Base-by-base conservation (phyloP, 2,329 filamentous ascomycete species). In the Colletotrichum sp. region DNA sequence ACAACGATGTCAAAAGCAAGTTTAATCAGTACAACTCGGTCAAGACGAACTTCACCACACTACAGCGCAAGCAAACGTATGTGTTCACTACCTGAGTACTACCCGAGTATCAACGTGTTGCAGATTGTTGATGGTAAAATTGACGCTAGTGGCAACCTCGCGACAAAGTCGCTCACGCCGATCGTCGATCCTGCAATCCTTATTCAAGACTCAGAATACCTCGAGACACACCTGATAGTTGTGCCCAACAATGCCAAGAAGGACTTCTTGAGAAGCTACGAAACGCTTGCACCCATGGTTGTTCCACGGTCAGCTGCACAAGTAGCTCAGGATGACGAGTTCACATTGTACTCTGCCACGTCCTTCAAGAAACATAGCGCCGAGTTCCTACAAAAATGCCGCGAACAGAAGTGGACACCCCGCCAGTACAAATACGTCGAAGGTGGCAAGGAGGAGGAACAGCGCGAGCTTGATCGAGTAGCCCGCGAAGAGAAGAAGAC, bases 1-100 rank as follows among this genome's bases (percentile, higher is more conserved):
- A 99, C 88, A 98, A 96, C 84, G 97, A 98, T 83, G 95, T 98
- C 85, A 98, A 98, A 85, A 90, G 91, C 82, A 98, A 98, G 85
- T 96, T 96, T 87, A 95, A 92, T 84, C 96, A 98, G 86, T 98
- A 98, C 89, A 98, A 96, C 87, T 90, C 94, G 77, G 92, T 96
- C 82, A 98, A 98, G 88, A 94, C 94, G 70, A 96, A 93, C 78
- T 91, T 98, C 60, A 92, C 94, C 36, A 88, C 94, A 26, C 88
- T 98, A 67, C 94, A 98, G 84, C 92, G 96, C 79, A 96, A 94
- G 85, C 96, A 98, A 86, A 97, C 95, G 94, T 96, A 86, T 81
- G 52, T 26, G 52, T 26, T n/a, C 67, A 64, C 67, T 26, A 62
- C 7, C 3, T 8, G 21, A 8, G 18, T 21, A 74, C 5, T 70